Percentiles rank a stretch among this genome's conserved stretches.
These are phyloP conservation scores for Debaryomyces castellii DNA, from an alignment of 805 yeast species.

Conservation along the genomic window DNA sequence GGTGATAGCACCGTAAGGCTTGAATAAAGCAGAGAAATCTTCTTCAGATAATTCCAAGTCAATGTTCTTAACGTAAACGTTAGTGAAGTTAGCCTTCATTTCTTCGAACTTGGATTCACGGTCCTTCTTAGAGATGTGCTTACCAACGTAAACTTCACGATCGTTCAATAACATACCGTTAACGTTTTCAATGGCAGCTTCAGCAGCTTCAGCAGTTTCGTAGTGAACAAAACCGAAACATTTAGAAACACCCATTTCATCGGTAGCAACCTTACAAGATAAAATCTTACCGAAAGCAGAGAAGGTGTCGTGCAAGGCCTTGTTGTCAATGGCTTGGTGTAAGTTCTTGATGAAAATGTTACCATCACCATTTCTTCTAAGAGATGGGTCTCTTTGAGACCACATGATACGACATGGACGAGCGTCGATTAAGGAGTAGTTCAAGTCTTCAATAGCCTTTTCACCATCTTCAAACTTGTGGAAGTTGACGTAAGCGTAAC, in stretches of 20 bases:
- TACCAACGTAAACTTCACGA: slow-evolving; percentile 93
- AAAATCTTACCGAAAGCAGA: slow-evolving; percentile 93
- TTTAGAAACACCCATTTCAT: slow-evolving; percentile 85
- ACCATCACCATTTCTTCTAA: slow-evolving; percentile 93
- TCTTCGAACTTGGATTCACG: slow-evolving; percentile 92
- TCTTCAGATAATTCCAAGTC: slow-evolving; percentile 66
- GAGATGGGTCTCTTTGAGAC: slow-evolving; percentile 98
- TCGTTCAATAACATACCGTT: slow-evolving; percentile 98
- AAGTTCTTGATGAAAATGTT: slow-evolving; percentile 97
- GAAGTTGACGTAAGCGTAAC: slow-evolving; percentile 98
- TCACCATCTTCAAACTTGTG: slow-evolving; percentile 87
- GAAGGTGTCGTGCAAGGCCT: slow-evolving; percentile 97
- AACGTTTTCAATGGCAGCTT: slow-evolving; percentile 92
- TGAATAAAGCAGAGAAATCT: slow-evolving; percentile 71
- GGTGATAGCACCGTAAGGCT: slow-evolving; percentile 74
- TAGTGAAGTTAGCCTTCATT: slow-evolving; percentile 90
- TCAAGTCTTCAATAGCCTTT: slow-evolving; percentile 91
- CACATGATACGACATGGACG: slow-evolving; percentile 99
- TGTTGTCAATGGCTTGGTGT: slow-evolving; percentile 98
- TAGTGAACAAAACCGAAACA: slow-evolving; percentile 98
- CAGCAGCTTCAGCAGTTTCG: slow-evolving; percentile 89
- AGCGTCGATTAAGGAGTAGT: slow-evolving; percentile 92
- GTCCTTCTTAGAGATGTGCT: slow-evolving; percentile 88
- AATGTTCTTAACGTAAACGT: slow-evolving; percentile 92
- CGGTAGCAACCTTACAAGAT: slow-evolving; percentile 96